These are phyloP conservation scores for Xylariaceae sp. DNA, from an alignment of 2,329 filamentous ascomycete species.

Conservation along the genomic window DNA sequence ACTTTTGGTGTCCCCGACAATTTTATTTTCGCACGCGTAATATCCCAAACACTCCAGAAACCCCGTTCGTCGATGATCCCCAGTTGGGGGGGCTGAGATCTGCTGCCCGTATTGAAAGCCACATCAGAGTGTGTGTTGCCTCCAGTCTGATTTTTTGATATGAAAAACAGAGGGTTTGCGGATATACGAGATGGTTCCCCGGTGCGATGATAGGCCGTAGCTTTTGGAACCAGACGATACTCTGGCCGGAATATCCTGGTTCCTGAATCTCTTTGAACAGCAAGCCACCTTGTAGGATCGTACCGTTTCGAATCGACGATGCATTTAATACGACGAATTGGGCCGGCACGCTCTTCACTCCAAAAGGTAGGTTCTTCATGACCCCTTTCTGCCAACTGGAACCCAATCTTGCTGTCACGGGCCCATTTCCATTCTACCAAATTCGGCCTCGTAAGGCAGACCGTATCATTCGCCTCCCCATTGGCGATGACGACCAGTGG, in stretches of 20 bases:
- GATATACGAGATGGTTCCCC: slow-evolving; percentile 46
- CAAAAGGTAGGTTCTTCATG: slow-evolving; percentile 48
- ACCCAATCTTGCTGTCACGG: slow-evolving; percentile 36
- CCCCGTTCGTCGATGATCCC: slow-evolving; percentile 62
- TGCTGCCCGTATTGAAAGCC: slow-evolving; percentile 54
- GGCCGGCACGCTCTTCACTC: slow-evolving; percentile 40
- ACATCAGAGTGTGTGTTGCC: slow-evolving; percentile 57
- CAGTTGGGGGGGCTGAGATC: slow-evolving; percentile 53
- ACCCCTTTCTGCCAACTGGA: slow-evolving; percentile 41
- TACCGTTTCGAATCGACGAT: slow-evolving; percentile 33
- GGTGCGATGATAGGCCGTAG: slow-evolving; percentile 8
- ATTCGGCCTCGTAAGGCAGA: slow-evolving; percentile 50
- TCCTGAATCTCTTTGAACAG: slow-evolving; percentile 48
- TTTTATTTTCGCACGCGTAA: slow-evolving; percentile 35
- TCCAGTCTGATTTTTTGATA: slow-evolving; percentile 50
- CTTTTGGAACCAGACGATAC: slow-evolving; percentile 32
- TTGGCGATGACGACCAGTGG: slow-evolving; percentile 43
- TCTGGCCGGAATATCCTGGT: slow-evolving; percentile 51
- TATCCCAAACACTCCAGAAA: slow-evolving; percentile 65
- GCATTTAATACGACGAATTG: slow-evolving; percentile 50
- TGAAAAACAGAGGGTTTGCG: slow-evolving; percentile 48
- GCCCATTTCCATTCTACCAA: slow-evolving; percentile 53
- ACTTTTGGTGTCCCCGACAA: slow-evolving; percentile 31
- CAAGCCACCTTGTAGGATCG: slow-evolving; percentile 43
- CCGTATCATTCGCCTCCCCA: slow-evolving; percentile 54